Evolutionary conservation across 345 rosid species (phyloP).

Genomic region (Eucalyptus marginata): DNA sequence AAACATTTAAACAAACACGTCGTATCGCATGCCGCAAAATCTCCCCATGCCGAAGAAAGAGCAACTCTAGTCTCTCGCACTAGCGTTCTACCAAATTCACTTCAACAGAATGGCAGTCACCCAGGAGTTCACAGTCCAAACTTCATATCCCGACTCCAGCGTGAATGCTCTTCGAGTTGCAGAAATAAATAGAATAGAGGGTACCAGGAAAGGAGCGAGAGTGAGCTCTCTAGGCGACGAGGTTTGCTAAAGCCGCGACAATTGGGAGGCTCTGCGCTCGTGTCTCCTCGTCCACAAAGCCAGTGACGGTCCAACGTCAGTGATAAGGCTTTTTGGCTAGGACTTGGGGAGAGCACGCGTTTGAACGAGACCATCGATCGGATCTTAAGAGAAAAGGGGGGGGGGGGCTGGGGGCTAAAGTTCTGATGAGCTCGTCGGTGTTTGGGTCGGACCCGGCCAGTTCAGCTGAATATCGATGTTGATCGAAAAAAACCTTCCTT

Average conservation of each 20-base stretch:
- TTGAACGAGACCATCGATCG: neutral
- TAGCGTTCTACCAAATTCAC: neutral
- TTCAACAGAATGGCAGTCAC: neutral
- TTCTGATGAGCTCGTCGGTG: neutral
- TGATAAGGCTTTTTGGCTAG: neutral
- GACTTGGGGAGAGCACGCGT: neutral
- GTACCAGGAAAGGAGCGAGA: neutral
- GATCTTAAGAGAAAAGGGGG: neutral
- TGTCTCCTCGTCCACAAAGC: neutral
- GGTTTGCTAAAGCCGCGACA: neutral
- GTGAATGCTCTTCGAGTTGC: neutral
- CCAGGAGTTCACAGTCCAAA: neutral
- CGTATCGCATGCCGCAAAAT: neutral
- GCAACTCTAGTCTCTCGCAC: neutral
- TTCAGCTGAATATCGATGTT: neutral
- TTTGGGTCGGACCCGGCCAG: neutral
- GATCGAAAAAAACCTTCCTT: neutral
- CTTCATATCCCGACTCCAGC: neutral
- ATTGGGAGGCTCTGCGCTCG: neutral
- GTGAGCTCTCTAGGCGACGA: neutral
- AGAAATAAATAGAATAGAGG: neutral
- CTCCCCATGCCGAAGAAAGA: neutral
- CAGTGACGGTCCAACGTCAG: neutral
- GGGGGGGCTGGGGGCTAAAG: neutral
- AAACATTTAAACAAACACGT: neutral